phyloP scores from a whole-genome alignment of 1,284 basidiomycete species.

The Papiliotrema terrestris region DNA sequence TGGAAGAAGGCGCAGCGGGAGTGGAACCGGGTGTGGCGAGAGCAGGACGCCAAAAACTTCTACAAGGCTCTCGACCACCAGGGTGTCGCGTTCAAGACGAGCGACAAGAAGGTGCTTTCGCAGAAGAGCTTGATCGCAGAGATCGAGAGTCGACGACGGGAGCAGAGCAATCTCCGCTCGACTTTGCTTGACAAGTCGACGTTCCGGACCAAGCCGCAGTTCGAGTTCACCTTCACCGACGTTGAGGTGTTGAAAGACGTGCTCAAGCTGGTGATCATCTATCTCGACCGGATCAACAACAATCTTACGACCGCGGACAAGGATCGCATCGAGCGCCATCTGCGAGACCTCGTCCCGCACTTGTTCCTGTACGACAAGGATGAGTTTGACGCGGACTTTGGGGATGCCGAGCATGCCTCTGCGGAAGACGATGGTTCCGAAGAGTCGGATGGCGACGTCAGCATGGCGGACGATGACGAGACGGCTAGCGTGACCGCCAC shows the following conservation, averaged over 20 bases:
- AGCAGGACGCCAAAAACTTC: slow-evolving; percentile 95
- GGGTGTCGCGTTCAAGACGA: slow-evolving; percentile 87
- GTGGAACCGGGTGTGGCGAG: slow-evolving; percentile 96
- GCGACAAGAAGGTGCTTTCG: slow-evolving; percentile 94
- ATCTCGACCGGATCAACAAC: slow-evolving; percentile 77
- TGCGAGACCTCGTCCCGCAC: slow-evolving; percentile 78
- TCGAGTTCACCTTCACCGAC: slow-evolving; percentile 77
- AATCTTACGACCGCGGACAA: slow-evolving; percentile 74
- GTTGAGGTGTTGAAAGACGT: slow-evolving; percentile 78
- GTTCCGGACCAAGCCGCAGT: slow-evolving; percentile 57
- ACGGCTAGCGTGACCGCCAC: slow-evolving; percentile 47
- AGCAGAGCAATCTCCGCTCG: slow-evolving; percentile 70
- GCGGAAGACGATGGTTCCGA: slow-evolving; percentile 62
- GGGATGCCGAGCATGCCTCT: slow-evolving; percentile 56
- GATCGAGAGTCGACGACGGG: slow-evolving; percentile 73
- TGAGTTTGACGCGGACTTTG: slow-evolving; percentile 73
- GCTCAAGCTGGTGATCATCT: slow-evolving; percentile 83
- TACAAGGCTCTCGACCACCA: slow-evolving; percentile 97
- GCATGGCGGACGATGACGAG: slow-evolving; percentile 49
- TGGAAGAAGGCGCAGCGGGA: slow-evolving; percentile 93
- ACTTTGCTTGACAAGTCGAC: slow-evolving; percentile 60
- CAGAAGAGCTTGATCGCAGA: slow-evolving; percentile 84
- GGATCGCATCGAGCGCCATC: slow-evolving; percentile 76
- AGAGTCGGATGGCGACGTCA: slow-evolving; percentile 50
- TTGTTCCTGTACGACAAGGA: slow-evolving; percentile 72